Conservation (phyloP, 2,329 filamentous ascomycete species). For the Colletotrichum sp. region DNA sequence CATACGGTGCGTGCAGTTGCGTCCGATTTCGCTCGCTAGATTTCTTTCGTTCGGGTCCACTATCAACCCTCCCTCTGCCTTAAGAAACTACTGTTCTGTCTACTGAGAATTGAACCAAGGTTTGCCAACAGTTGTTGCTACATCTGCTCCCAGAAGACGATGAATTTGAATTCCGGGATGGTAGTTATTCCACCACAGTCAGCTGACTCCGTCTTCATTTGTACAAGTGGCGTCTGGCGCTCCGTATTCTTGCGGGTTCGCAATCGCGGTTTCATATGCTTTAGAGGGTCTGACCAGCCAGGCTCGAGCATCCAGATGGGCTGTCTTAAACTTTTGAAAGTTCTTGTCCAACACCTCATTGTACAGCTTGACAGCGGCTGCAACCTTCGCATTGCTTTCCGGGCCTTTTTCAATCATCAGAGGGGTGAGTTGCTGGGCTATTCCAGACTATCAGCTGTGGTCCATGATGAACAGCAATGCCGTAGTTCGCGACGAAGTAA, state of each 20-base stretch:
- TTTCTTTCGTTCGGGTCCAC: neutral
- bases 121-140: neutral
- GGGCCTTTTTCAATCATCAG: conserved; percentile 58
- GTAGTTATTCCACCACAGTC: conserved; percentile 1
- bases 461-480: neutral
- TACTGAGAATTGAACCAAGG: neutral
- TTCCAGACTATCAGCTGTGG: neutral
- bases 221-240: neutral
- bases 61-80: neutral
- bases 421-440: conserved; percentile 43
- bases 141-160: neutral
- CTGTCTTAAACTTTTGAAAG: conserved; percentile 30
- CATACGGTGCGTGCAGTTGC: neutral
- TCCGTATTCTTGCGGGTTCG: conserved; percentile 49
- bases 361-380: conserved; percentile 33
- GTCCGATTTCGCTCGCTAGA: neutral
- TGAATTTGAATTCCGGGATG: neutral
- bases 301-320: conserved; percentile 44
- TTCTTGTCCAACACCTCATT: conserved; percentile 47
- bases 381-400: conserved; percentile 40
- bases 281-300: conserved; percentile 57
- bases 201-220: neutral
- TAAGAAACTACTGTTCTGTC: neutral
- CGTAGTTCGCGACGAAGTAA: neutral
- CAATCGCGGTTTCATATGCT: conserved; percentile 55